Conservation (phyloP, 2,329 filamentous ascomycete genomes). For the Ophiostoma australiae region DNA sequence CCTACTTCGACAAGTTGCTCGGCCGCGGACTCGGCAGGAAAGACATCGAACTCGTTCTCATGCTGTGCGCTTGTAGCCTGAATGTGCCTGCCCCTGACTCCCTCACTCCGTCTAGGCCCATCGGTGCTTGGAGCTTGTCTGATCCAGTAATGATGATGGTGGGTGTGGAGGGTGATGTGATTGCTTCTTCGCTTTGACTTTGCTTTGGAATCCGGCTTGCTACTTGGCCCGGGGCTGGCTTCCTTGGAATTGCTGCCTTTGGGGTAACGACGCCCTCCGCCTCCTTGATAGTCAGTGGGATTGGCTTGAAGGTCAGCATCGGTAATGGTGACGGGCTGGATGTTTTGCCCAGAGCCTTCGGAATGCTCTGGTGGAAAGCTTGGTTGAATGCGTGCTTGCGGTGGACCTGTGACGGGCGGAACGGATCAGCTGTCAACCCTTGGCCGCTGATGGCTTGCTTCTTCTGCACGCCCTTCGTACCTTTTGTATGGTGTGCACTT, state of each 20-base stretch:
- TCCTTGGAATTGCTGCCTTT: not conserved
- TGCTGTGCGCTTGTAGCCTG: slow-evolving; percentile 21
- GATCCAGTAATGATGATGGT: slow-evolving; percentile 60
- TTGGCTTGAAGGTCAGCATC: not conserved
- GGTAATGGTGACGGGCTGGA: not conserved
- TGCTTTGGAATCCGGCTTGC: not conserved
- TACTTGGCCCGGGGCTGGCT: not conserved
- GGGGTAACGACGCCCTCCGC: not conserved
- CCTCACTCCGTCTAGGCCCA: slow-evolving; percentile 22
- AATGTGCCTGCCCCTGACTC: slow-evolving; percentile 24
- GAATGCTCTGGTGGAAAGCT: not conserved
- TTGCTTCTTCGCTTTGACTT: not conserved
- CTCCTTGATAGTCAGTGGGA: not conserved
- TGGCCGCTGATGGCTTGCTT: not conserved
- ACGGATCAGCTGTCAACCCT: not conserved
- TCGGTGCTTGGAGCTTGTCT: slow-evolving; percentile 28
- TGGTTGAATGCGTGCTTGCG: not conserved
- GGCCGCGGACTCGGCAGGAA: slow-evolving; percentile 31
- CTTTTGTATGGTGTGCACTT: not conserved
- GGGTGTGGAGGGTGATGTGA: slow-evolving; percentile 50
- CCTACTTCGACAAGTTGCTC: slow-evolving; percentile 31
- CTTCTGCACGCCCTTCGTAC: not conserved
- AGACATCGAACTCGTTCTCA: slow-evolving; percentile 23
- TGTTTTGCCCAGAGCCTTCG: no score
- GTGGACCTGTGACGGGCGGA: not conserved